phyloP scores from a whole-genome alignment of 2,329 filamentous ascomycete genomes.

The Neopestalotiopsis clavispora region DNA sequence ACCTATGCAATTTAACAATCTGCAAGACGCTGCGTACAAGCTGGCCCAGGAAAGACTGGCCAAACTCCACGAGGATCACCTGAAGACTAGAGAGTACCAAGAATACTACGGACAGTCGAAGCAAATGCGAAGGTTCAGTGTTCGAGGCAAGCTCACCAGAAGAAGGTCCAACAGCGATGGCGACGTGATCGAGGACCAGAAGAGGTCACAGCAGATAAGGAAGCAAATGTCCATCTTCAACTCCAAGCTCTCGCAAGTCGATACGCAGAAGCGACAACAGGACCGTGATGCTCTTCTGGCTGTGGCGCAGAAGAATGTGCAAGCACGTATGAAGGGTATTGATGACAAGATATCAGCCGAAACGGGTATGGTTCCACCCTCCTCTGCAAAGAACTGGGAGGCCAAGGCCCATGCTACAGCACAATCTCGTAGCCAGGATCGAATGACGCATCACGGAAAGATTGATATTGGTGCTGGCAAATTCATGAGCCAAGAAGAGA shows the following conservation, averaged over 20 bases:
- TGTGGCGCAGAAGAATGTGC: constrained; percentile 85
- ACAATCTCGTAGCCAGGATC: constrained; percentile 65
- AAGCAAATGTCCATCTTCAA: constrained; percentile 81
- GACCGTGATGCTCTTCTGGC: constrained; percentile 79
- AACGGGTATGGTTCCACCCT: constrained; percentile 74
- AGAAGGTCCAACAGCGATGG: constrained; percentile 74
- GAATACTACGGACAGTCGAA: constrained; percentile 71
- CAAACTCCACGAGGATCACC: constrained; percentile 76
- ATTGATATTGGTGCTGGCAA: constrained; percentile 79
- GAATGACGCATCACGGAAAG: constrained; percentile 59
- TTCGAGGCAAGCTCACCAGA: constrained; percentile 61
- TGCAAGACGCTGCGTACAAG: constrained; percentile 87
- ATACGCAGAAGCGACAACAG: constrained; percentile 73
- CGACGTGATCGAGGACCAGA: constrained; percentile 65
- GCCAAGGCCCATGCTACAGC: constrained; percentile 74
- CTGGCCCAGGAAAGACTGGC: constrained; percentile 83
- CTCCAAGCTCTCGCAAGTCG: constrained; percentile 68
- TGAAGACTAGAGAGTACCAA: constrained; percentile 67
- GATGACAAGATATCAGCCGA: constrained; percentile 80
- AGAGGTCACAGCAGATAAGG: constrained; percentile 74
- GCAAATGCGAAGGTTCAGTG: constrained; percentile 49
- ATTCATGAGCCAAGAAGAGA: constrained; percentile 77
- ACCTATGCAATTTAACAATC: constrained; percentile 61
- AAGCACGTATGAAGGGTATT: constrained; percentile 76
- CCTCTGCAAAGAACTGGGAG: constrained; percentile 78